Percentiles rank a stretch among this genome's conserved stretches.
Conservation (phyloP, 805 yeast species). For the Hanseniaspora jakobsenii region DNA sequence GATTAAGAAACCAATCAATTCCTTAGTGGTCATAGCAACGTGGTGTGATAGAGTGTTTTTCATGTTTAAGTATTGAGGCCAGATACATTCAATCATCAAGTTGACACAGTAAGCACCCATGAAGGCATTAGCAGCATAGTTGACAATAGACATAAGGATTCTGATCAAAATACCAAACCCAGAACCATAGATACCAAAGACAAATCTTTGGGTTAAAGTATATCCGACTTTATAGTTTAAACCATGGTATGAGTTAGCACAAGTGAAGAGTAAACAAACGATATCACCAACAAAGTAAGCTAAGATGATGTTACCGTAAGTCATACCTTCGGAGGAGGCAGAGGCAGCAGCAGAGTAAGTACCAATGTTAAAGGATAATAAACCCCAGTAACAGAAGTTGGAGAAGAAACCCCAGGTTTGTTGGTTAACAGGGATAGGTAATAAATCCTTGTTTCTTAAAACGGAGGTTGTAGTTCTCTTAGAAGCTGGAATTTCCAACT, state of each 20-base stretch:
- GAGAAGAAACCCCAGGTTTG: constrained; percentile 34
- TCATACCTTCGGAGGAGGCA: constrained; percentile 34
- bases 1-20: constrained; percentile 30
- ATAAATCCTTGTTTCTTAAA: constrained; percentile 28
- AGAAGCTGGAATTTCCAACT: constrained; percentile 26
- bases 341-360: constrained; percentile 39
- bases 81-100: constrained; percentile 32
- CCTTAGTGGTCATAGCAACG: constrained; percentile 30
- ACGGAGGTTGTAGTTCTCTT: constrained; percentile 26
- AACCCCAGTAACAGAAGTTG: constrained; percentile 36
- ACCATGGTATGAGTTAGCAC: constrained; percentile 40
- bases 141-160: constrained; percentile 36
- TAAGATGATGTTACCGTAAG: constrained; percentile 37
- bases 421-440: constrained; percentile 22
- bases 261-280: constrained; percentile 33
- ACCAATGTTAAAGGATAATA: constrained; percentile 34
- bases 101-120: constrained; percentile 34
- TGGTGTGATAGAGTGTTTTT: constrained; percentile 26
- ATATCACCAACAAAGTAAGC: constrained; percentile 37
- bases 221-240: constrained; percentile 39
- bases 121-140: constrained; percentile 38
- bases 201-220: constrained; percentile 36
- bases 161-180: constrained; percentile 33
- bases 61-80: constrained; percentile 29
- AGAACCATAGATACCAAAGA: constrained; percentile 38